Evolutionary conservation across 192 early-diverging fungal genomes (phyloP).

Genomic region (Entrophospora sp.): DNA sequence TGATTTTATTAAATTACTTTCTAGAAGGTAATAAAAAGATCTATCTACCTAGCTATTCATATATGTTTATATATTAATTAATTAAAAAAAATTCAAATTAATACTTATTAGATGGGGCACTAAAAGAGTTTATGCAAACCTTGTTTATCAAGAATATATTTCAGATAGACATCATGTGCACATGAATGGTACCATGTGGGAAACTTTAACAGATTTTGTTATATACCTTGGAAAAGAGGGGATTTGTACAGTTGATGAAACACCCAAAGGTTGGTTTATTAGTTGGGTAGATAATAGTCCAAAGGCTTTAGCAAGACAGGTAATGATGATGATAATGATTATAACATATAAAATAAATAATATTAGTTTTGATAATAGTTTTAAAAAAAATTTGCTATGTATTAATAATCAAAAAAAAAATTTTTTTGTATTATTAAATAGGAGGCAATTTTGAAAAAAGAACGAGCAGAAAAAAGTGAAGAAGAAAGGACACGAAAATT

Average conservation of each 20-base stretch:
- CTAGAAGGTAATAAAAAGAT: constrained; percentile 57
- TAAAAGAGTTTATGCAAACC: constrained; percentile 80
- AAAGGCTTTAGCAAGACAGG: constrained; percentile 74
- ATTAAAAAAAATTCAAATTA: no score
- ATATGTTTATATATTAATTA: no score
- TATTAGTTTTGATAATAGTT: no score
- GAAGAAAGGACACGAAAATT: constrained; percentile 73
- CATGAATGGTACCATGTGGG: constrained; percentile 95
- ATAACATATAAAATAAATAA: neutral
- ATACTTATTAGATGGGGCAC: constrained; percentile 65
- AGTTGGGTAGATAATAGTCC: constrained; percentile 88
- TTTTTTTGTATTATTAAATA: no score
- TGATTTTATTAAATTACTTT: constrained; percentile 78
- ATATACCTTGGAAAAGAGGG: constrained; percentile 82
- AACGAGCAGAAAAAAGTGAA: constrained; percentile 72
- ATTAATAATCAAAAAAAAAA: no score
- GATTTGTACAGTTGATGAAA: constrained; percentile 77
- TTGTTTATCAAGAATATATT: constrained; percentile 96
- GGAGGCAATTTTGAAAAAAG: constrained; percentile 71
- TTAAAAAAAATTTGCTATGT: no score
- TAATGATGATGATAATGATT: constrained; percentile 12
- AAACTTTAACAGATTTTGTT: constrained; percentile 79
- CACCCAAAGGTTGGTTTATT: constrained; percentile 83
- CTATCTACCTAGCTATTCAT: no score
- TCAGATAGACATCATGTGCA: constrained; percentile 85